phyloP scores from a whole-genome alignment of 2,329 filamentous ascomycete species.

The Neoarthrinium moseri region DNA sequence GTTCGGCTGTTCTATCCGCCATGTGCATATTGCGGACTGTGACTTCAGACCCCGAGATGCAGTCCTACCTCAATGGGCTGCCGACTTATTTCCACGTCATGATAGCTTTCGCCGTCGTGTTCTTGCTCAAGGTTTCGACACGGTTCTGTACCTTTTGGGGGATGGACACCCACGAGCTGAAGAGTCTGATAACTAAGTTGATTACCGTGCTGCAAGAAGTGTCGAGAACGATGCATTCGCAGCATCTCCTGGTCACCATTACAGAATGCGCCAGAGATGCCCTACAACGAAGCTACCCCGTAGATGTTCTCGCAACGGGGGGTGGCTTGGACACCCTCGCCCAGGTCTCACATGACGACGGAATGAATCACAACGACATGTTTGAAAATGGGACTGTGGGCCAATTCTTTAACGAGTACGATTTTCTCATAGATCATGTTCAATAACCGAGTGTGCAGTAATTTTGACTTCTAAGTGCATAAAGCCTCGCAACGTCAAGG shows the following conservation, averaged over 20 bases:
- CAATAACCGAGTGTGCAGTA: slow-evolving; percentile 1
- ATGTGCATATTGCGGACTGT: slow-evolving; percentile 21
- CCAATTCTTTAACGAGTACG: slow-evolving; percentile 9
- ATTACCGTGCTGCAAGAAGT: slow-evolving; percentile 10
- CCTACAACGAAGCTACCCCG: neutral
- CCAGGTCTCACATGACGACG: neutral
- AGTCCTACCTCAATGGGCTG: slow-evolving; percentile 22
- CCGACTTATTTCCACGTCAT: slow-evolving; percentile 27
- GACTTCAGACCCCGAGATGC: slow-evolving; percentile 19
- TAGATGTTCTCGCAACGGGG: neutral
- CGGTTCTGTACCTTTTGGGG: slow-evolving; percentile 12
- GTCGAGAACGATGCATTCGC: slow-evolving; percentile 15
- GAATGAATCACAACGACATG: neutral
- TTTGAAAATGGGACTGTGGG: neutral
- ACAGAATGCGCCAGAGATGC: slow-evolving; percentile 9
- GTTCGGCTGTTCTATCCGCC: slow-evolving; percentile 22
- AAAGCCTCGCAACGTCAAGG: too few relatives aligned
- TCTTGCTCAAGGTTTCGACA: slow-evolving; percentile 22
- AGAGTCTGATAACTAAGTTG: slow-evolving; percentile 7
- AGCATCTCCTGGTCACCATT: slow-evolving; percentile 15
- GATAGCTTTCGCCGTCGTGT: slow-evolving; percentile 27
- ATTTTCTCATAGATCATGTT: slow-evolving; percentile 7
- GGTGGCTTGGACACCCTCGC: neutral
- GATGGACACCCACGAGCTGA: slow-evolving; percentile 21
- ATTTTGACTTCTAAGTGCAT: too few relatives aligned